A percentile compares a stretch with the other conserved stretches of the same genome.
Conservation (phyloP, 352 stramenopile genomes). For the Phytophthora quininea region DNA sequence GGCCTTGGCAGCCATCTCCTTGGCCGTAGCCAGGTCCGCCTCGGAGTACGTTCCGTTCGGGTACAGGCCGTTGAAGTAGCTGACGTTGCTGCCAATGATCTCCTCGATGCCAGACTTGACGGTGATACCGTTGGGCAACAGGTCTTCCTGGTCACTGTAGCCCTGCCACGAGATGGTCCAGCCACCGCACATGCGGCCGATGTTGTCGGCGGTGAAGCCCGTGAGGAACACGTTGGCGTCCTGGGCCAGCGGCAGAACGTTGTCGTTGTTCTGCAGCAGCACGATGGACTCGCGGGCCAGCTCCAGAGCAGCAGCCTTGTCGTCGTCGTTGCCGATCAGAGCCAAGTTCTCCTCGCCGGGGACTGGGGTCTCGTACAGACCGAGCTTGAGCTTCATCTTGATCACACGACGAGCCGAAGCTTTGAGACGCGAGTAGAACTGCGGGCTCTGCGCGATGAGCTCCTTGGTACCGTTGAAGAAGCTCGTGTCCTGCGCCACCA, state of each 20-base stretch:
- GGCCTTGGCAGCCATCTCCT: constrained; percentile 28
- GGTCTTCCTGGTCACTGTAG: constrained; percentile 30
- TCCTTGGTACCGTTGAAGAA: constrained; percentile 52
- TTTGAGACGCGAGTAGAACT: constrained; percentile 46
- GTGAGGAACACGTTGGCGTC: constrained; percentile 31
- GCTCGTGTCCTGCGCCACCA: constrained; percentile 58
- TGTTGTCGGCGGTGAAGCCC: constrained; percentile 36
- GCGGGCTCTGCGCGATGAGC: constrained; percentile 40
- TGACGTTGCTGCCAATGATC: constrained; percentile 25
- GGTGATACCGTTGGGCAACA: constrained; percentile 33
- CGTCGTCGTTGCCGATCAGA: constrained; percentile 47
- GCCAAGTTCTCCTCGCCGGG: constrained; percentile 43
- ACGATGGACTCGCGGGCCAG: constrained; percentile 43
- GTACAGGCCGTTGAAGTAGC: constrained; percentile 39
- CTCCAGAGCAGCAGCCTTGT: constrained; percentile 53
- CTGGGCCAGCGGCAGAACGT: constrained; percentile 15
- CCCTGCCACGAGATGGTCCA: constrained; percentile 48
- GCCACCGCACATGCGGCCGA: constrained; percentile 40
- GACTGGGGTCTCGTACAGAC: constrained; percentile 63
- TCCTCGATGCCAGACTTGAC: constrained; percentile 35
- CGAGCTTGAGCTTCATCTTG: constrained; percentile 66
- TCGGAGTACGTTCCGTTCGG: constrained; percentile 35
- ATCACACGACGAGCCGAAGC: constrained; percentile 63
- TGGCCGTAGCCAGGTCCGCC: constrained; percentile 30
- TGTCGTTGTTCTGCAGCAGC: constrained; percentile 32